Conservation (phyloP, 805 yeast species). For the Torulaspora microellipsoides region DNA sequence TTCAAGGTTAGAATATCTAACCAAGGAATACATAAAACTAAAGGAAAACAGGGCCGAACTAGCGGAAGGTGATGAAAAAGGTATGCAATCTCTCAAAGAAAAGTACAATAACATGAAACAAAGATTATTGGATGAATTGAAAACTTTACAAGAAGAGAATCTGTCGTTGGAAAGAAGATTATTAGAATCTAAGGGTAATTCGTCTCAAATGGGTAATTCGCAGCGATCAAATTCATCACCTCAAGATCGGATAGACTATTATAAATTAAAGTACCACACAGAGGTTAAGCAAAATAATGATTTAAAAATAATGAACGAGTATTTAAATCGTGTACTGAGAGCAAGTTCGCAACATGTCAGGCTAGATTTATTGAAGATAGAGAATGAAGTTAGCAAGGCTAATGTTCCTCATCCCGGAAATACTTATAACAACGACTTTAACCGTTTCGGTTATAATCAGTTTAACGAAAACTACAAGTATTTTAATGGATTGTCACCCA, state of each 20-base stretch:
- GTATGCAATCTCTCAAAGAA: constrained; percentile 5
- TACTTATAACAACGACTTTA: no score
- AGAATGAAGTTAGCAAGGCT: constrained; percentile 15
- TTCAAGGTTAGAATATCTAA: constrained; percentile 28
- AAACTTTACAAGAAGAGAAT: constrained; percentile 28
- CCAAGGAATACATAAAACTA: constrained; percentile 20
- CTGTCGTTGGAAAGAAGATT: constrained; percentile 17
- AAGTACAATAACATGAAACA: constrained; percentile 23
- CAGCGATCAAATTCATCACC: constrained; percentile 11
- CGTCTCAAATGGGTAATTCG: constrained; percentile 1
- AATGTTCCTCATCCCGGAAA: no score
- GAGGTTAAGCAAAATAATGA: constrained; percentile 33
- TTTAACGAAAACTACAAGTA: no score
- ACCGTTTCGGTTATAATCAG: no score
- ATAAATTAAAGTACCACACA: constrained; percentile 29
- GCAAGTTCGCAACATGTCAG: constrained; percentile 30
- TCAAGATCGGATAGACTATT: constrained; percentile 28
- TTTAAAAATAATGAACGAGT: constrained; percentile 30
- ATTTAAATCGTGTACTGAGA: constrained; percentile 29
- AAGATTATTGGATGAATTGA: constrained; percentile 21
- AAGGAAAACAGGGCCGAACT: constrained; percentile 12
- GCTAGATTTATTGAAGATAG: constrained; percentile 27
- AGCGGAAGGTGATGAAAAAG: constrained; percentile 3
- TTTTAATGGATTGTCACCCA: neutral
- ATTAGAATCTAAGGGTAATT: constrained; percentile 14